Percentiles rank a stretch among this genome's conserved stretches.
These are phyloP conservation scores for Sporobolomyces roseus DNA, from an alignment of 768 basidiomycete species.

Conservation along the genomic window DNA sequence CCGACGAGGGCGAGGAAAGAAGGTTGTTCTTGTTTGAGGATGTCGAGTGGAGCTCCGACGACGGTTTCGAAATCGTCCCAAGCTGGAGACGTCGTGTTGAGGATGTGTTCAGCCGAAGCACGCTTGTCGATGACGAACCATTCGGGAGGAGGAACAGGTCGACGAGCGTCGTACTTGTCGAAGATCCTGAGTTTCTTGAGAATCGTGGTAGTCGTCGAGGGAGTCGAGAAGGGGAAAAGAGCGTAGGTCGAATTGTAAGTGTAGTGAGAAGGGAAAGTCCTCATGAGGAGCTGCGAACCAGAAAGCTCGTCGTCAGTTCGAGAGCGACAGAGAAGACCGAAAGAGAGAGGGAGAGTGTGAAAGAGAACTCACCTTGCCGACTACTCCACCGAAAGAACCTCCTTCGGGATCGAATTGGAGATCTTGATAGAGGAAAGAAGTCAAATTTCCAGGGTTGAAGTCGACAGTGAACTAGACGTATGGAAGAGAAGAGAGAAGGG, in stretches of 20 bases:
- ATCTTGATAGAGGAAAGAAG: constrained; percentile 63
- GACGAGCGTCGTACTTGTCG: constrained; percentile 23
- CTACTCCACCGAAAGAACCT: constrained; percentile 31
- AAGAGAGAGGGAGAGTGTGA: constrained; percentile 50
- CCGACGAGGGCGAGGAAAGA: not conserved
- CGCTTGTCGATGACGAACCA: constrained; percentile 6
- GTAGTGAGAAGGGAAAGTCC: constrained; percentile 18
- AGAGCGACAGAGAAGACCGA: constrained; percentile 50
- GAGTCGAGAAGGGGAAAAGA: constrained; percentile 64
- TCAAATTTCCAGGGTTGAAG: constrained; percentile 61
- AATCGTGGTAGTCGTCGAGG: constrained; percentile 24
- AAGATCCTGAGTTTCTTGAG: constrained; percentile 20
- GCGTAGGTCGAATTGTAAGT: constrained; percentile 54
- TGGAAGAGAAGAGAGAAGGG: not conserved
- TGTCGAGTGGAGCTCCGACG: constrained; percentile 16
- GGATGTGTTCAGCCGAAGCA: not conserved
- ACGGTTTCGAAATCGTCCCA: not conserved
- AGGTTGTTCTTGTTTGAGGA: constrained; percentile 10
- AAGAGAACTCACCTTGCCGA: constrained; percentile 24
- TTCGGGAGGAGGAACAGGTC: not conserved
- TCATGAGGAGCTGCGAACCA: constrained; percentile 32
- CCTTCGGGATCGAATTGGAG: constrained; percentile 26
- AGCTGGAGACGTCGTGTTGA: not conserved
- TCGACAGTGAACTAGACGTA: constrained; percentile 24
- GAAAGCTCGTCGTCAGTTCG: not conserved